A percentile compares a stretch with the other conserved stretches of the same genome.
Evolutionary conservation across 208 protist species (phyloP).

Genomic region (Strigomonas galati): DNA sequence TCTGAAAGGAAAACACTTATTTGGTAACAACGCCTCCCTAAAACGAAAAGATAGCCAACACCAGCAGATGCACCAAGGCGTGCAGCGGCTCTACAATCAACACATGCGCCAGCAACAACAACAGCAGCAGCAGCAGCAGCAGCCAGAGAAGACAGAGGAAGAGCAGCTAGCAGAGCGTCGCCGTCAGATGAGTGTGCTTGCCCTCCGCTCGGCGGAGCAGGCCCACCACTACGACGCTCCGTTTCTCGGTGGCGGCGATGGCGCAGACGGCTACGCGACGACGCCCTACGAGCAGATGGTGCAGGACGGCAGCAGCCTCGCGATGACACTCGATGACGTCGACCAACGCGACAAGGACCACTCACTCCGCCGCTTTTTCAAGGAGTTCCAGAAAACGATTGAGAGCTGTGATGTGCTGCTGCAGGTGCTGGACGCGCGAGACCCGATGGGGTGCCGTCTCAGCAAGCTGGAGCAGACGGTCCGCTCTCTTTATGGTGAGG

Average conservation of each 20-base stretch:
- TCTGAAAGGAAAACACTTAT: no score
- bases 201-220: conserved; percentile 67
- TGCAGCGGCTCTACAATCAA: background rate
- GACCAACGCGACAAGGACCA: conserved; percentile 52
- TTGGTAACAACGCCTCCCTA: no score
- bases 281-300: conserved; percentile 13
- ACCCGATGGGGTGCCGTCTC: conserved; percentile 96
- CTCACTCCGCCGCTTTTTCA: conserved; percentile 85
- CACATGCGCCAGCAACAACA: background rate
- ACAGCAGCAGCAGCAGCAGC: background rate
- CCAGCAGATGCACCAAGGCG: no score
- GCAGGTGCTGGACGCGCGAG: conserved; percentile 96
- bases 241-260: conserved; percentile 6
- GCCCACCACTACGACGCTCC: conserved; percentile 76
- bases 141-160: conserved; percentile 10
- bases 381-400: conserved; percentile 90
- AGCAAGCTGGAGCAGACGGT: conserved; percentile 92
- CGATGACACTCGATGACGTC: conserved; percentile 38
- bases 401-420: conserved; percentile 96
- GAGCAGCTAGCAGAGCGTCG: conserved; percentile 44
- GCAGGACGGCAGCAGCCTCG: conserved; percentile 20
- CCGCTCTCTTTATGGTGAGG: conserved; percentile 80
- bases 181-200: conserved; percentile 69
- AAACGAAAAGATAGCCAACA: no score
- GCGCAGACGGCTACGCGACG: background rate